phyloP scores from a whole-genome alignment of 163 green algal genomes.

The Coccomyxa subellipsoidea region DNA sequence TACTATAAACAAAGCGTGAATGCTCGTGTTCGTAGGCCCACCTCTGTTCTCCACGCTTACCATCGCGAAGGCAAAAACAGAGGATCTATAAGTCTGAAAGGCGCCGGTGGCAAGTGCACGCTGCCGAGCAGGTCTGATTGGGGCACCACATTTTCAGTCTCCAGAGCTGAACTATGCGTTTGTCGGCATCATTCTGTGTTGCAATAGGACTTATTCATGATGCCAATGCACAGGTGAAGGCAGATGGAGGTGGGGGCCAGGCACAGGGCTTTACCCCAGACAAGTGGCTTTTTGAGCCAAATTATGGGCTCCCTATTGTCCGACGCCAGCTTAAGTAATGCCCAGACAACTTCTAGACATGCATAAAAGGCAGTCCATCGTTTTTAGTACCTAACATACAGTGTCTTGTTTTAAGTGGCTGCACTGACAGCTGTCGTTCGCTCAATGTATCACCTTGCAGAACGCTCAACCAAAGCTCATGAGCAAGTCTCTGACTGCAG shows the following conservation, averaged over 20 bases:
- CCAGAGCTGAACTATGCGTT: too few relatives aligned
- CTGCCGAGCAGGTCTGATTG: not conserved
- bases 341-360: not conserved
- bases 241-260: not conserved
- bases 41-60: not conserved
- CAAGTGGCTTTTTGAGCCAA: conserved; percentile 31
- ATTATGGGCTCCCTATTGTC: conserved; percentile 39
- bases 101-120: not conserved
- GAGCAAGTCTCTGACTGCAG: not conserved
- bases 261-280: not conserved
- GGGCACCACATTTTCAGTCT: too few relatives aligned
- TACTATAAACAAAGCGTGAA: too few relatives aligned
- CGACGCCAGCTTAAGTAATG: conserved; percentile 18
- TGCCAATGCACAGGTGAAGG: not conserved
- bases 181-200: too few relatives aligned
- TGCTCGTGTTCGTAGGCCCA: not conserved
- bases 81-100: not conserved
- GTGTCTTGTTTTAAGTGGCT: too few relatives aligned
- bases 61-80: not conserved
- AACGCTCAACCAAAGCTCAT: too few relatives aligned
- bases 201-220: too few relatives aligned
- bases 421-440: too few relatives aligned
- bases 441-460: too few relatives aligned
- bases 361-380: too few relatives aligned
- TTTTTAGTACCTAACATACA: too few relatives aligned